These are phyloP conservation scores for Colletotrichum australisinense DNA, from an alignment of 2,329 filamentous ascomycete genomes.

Conservation along the genomic window DNA sequence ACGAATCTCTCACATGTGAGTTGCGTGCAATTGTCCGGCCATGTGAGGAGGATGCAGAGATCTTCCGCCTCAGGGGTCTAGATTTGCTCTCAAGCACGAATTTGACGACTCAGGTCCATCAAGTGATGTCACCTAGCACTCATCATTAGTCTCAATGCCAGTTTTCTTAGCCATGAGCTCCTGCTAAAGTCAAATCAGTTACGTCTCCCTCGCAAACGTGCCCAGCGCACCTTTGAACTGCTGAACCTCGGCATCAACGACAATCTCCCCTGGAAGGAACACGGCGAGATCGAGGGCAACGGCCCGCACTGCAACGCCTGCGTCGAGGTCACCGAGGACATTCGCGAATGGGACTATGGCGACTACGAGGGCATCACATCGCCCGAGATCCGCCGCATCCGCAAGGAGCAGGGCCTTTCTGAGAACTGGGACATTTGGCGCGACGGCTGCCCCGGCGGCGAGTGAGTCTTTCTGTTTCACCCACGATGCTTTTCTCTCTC, in stretches of 20 bases:
- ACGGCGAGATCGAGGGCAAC: conserved; percentile 49
- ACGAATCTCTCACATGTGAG: conserved; percentile 83
- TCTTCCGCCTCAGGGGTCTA: background rate
- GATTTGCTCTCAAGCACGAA: background rate
- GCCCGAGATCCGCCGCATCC: conserved; percentile 71
- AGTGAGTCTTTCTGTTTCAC: conserved; percentile 64
- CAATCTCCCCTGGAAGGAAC: conserved; percentile 76
- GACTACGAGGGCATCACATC: conserved; percentile 86
- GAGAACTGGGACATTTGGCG: conserved; percentile 86
- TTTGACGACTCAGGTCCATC: background rate
- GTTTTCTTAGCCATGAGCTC: background rate
- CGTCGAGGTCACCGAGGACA: conserved; percentile 76
- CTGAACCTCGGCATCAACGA: conserved; percentile 79
- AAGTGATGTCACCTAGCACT: background rate
- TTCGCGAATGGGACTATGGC: conserved; percentile 90
- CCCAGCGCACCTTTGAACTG: conserved; percentile 90
- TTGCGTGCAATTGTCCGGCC: conserved; percentile 44
- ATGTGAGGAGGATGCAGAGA: no score
- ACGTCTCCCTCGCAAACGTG: conserved; percentile 89
- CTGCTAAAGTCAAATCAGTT: conserved; percentile 57
- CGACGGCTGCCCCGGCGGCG: conserved; percentile 88
- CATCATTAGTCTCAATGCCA: background rate
- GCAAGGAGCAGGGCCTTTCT: conserved; percentile 66
- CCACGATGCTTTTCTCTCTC: background rate
- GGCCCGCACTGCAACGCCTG: conserved; percentile 65